These are phyloP conservation scores for Lathyrus tuberosus DNA, from an alignment of 306 rosid species.

Conservation along the genomic window DNA sequence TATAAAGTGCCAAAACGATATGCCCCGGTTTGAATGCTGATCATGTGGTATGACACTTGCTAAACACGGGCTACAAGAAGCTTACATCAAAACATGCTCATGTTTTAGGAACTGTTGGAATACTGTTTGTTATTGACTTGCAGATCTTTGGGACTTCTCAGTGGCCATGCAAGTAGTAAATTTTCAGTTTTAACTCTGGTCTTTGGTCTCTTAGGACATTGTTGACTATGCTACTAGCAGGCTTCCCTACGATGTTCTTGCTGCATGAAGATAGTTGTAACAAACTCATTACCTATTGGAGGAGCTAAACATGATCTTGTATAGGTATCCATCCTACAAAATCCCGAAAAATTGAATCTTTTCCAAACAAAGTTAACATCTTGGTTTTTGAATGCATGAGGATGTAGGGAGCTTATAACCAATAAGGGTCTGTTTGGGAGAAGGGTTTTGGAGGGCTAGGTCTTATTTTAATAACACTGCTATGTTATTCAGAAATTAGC, in stretches of 20 bases:
- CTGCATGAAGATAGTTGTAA: slow-evolving; percentile 41
- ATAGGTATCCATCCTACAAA: slow-evolving; percentile 35
- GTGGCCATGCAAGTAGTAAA: slow-evolving; percentile 31
- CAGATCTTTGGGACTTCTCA: slow-evolving; percentile 39
- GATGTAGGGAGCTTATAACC: slow-evolving; percentile 25
- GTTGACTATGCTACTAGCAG: slow-evolving; percentile 44
- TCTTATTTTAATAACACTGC: neutral
- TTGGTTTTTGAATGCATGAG: slow-evolving; percentile 33
- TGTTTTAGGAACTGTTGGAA: slow-evolving; percentile 36
- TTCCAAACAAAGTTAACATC: slow-evolving; percentile 38
- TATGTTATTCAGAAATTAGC: slow-evolving; percentile 16
- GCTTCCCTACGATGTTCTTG: slow-evolving; percentile 37
- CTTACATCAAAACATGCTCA: slow-evolving; percentile 36
- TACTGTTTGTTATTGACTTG: slow-evolving; percentile 36
- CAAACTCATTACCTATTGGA: slow-evolving; percentile 36
- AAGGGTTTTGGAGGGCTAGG: no score
- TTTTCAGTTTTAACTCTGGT: slow-evolving; percentile 39
- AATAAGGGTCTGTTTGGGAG: neutral
- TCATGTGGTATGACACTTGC: slow-evolving; percentile 25
- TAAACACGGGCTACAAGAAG: slow-evolving; percentile 23
- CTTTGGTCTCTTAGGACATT: slow-evolving; percentile 50
- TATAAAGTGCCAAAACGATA: slow-evolving; percentile 28
- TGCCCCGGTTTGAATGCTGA: slow-evolving; percentile 28
- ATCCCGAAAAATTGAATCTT: slow-evolving; percentile 32
- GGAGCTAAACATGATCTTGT: slow-evolving; percentile 46